Percentiles rank a stretch among this genome's conserved stretches.
These are phyloP conservation scores for Circinella minor DNA, from an alignment of 371 early-diverging fungal genomes.

Conservation along the genomic window DNA sequence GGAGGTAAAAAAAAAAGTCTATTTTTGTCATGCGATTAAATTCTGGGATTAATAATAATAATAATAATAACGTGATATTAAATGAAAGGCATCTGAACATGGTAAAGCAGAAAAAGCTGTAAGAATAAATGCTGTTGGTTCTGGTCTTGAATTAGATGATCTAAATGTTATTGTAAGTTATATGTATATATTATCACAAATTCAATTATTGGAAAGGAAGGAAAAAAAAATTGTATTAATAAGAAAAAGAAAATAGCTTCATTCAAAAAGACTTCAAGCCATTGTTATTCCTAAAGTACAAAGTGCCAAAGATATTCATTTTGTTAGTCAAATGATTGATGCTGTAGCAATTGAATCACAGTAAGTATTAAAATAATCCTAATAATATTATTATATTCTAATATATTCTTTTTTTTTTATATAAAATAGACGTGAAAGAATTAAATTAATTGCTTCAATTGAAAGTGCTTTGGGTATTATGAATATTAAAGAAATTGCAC, in stretches of 20 bases:
- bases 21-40: neutral
- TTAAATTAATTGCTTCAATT: slow-evolving; percentile 83
- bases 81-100: slow-evolving; percentile 67
- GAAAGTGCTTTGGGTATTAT: slow-evolving; percentile 87
- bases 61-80: neutral
- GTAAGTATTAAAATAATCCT: too few species aligned
- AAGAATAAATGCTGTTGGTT: slow-evolving; percentile 86
- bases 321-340: slow-evolving; percentile 83
- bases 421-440: slow-evolving; percentile 57
- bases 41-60: neutral
- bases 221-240: neutral
- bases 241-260: slow-evolving; percentile 51
- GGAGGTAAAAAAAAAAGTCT: too few species aligned
- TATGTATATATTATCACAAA: neutral
- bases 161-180: slow-evolving; percentile 74
- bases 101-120: slow-evolving; percentile 82
- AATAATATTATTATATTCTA: too few species aligned
- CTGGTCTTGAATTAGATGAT: slow-evolving; percentile 83
- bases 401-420: too few species aligned
- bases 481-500: slow-evolving; percentile 84
- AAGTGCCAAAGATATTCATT: slow-evolving; percentile 76
- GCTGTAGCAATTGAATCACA: slow-evolving; percentile 71
- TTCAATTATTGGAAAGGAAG: neutral
- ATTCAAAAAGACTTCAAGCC: slow-evolving; percentile 70
- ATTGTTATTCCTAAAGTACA: slow-evolving; percentile 94